A percentile compares a stretch with the other conserved stretches of the same genome.
These are phyloP conservation scores for Parastagonospora nodorum DNA, from an alignment of 2,329 filamentous ascomycete species.

Conservation along the genomic window DNA sequence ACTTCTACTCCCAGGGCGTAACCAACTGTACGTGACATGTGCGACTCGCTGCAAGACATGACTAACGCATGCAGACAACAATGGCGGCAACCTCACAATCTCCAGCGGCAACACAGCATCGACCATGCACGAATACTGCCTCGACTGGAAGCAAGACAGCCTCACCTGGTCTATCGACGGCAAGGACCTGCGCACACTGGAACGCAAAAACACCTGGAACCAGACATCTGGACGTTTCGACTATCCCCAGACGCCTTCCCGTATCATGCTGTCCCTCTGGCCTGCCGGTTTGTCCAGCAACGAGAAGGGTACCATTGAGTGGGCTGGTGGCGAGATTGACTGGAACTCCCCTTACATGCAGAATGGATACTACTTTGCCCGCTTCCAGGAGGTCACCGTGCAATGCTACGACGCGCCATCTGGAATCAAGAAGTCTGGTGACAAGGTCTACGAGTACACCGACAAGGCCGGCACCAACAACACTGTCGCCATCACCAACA, in stretches of 20 bases:
- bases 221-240: slow-evolving; percentile 77
- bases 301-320: slow-evolving; percentile 80
- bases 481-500: slow-evolving; percentile 74
- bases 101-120: slow-evolving; percentile 70
- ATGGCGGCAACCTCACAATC: slow-evolving; percentile 72
- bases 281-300: slow-evolving; percentile 83
- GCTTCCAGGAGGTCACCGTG: slow-evolving; percentile 76
- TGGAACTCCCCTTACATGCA: slow-evolving; percentile 84
- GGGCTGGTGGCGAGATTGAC: slow-evolving; percentile 89
- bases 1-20: slow-evolving; percentile 96
- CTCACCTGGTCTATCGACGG: slow-evolving; percentile 90
- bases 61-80: slow-evolving; percentile 63
- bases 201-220: slow-evolving; percentile 85
- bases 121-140: slow-evolving; percentile 82
- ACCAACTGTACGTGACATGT: slow-evolving; percentile 72
- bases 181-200: slow-evolving; percentile 71
- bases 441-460: slow-evolving; percentile 76
- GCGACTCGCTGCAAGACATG: too few species aligned
- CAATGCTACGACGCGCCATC: slow-evolving; percentile 85
- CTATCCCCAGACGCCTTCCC: slow-evolving; percentile 88
- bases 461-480: slow-evolving; percentile 69
- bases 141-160: slow-evolving; percentile 86
- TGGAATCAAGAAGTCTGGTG: slow-evolving; percentile 64
- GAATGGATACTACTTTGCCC: slow-evolving; percentile 88
- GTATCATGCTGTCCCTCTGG: slow-evolving; percentile 95